Evolutionary conservation across 192 early-diverging fungal genomes (phyloP).

Genomic region (Gamsiella multidivaricata): DNA sequence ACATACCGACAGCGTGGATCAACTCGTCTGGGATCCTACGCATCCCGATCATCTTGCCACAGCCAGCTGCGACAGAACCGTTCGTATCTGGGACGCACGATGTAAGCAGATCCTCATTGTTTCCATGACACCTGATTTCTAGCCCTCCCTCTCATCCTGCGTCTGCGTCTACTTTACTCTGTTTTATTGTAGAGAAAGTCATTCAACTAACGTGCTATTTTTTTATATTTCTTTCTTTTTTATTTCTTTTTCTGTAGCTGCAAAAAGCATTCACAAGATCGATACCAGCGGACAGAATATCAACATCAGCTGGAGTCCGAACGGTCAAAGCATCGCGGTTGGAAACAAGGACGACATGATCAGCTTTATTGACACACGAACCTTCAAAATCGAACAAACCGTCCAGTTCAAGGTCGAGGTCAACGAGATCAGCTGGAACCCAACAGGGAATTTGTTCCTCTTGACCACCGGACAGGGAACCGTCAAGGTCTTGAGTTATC

Average conservation of each 20-base stretch:
- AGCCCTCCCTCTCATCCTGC: no score
- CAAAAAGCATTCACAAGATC: conserved; percentile 66
- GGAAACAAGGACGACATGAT: conserved; percentile 87
- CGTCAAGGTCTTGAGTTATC: conserved; percentile 76
- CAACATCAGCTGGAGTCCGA: conserved; percentile 86
- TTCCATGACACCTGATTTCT: no score
- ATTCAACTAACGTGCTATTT: background rate
- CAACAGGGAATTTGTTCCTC: conserved; percentile 75
- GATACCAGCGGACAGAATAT: conserved; percentile 85
- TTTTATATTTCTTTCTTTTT: conserved; percentile 7
- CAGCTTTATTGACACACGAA: conserved; percentile 80
- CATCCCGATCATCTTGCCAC: conserved; percentile 78
- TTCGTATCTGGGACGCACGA: conserved; percentile 85
- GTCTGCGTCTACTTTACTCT: no score
- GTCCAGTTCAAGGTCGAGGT: conserved; percentile 55
- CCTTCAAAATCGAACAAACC: conserved; percentile 27
- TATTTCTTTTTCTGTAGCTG: conserved; percentile 46
- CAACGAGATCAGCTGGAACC: conserved; percentile 88
- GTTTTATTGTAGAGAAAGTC: no score
- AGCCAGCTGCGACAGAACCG: conserved; percentile 80
- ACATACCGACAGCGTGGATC: conserved; percentile 83
- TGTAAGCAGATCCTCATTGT: conserved; percentile 53
- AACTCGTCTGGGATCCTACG: conserved; percentile 82
- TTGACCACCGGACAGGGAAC: conserved; percentile 83
- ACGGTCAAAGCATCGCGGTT: conserved; percentile 81